These are phyloP conservation scores for Apiospora malaysiana DNA, from an alignment of 2,329 filamentous ascomycete genomes.

Conservation along the genomic window DNA sequence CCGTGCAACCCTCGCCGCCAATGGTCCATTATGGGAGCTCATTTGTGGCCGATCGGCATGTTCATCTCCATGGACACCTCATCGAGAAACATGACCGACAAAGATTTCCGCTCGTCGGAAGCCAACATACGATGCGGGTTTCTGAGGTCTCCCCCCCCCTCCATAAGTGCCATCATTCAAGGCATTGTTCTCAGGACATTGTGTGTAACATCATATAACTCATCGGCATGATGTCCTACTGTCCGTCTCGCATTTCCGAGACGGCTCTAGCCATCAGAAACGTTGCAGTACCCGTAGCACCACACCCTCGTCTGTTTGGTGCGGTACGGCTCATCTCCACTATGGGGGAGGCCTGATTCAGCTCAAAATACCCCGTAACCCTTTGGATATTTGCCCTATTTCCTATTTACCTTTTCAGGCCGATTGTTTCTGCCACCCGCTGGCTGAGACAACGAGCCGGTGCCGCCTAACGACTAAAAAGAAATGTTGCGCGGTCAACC, in stretches of 20 bases:
- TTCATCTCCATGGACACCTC: neutral
- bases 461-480: neutral
- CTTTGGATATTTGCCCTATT: neutral
- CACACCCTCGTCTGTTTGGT: constrained; percentile 6
- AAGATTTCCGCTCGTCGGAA: neutral
- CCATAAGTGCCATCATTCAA: no score
- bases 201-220: neutral
- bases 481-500: neutral
- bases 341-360: constrained; percentile 2
- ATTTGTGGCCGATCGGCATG: neutral
- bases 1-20: neutral
- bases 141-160: no score
- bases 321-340: constrained; percentile 2
- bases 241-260: constrained; percentile 15
- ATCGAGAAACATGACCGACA: neutral
- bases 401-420: no score
- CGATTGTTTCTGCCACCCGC: neutral
- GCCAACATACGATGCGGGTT: neutral
- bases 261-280: constrained; percentile 9
- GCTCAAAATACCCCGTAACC: neutral
- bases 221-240: neutral
- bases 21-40: neutral
- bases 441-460: neutral
- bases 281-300: neutral
- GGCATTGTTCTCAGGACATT: neutral